Evolutionary conservation across 1,139 yeast genomes (phyloP).

Genomic region (Hansenula sp.): DNA sequence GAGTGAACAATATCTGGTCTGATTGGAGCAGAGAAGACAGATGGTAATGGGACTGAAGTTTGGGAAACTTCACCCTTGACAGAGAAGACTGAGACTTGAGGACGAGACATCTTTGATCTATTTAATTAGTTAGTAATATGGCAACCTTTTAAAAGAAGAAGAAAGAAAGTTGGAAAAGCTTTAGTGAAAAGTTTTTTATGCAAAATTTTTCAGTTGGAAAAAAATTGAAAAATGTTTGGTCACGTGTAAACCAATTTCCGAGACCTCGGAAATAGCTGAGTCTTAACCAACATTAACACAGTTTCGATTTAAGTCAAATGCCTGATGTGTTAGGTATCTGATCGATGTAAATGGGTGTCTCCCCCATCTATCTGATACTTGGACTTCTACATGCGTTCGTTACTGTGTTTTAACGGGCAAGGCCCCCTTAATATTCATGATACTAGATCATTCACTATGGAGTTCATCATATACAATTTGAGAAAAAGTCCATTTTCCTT

Average conservation of each 20-base stretch:
- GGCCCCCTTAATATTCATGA: too few species aligned
- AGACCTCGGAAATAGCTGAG: neutral
- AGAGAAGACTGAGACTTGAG: conserved; percentile 95
- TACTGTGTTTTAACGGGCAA: too few species aligned
- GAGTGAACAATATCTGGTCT: conserved; percentile 99
- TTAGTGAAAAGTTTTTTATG: neutral
- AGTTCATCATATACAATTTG: too few species aligned
- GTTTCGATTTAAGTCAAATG: too few species aligned
- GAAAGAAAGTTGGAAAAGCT: neutral
- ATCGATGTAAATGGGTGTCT: too few species aligned
- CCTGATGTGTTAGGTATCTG: too few species aligned
- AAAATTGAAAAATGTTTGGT: neutral
- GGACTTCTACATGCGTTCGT: too few species aligned
- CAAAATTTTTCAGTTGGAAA: neutral
- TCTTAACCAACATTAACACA: too few species aligned
- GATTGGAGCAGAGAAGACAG: conserved; percentile 99
- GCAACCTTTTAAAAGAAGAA: neutral
- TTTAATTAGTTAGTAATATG: conserved; percentile 2
- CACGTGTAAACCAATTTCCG: too few species aligned
- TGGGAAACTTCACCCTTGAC: conserved; percentile 84
- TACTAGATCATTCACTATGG: too few species aligned
- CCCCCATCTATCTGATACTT: too few species aligned
- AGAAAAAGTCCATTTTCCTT: too few species aligned
- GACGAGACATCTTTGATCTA: conserved; percentile 50
- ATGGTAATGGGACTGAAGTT: conserved; percentile 90